These are phyloP conservation scores for Agastache rugosa DNA, from an alignment of 257 asterid genomes.

Conservation along the genomic window DNA sequence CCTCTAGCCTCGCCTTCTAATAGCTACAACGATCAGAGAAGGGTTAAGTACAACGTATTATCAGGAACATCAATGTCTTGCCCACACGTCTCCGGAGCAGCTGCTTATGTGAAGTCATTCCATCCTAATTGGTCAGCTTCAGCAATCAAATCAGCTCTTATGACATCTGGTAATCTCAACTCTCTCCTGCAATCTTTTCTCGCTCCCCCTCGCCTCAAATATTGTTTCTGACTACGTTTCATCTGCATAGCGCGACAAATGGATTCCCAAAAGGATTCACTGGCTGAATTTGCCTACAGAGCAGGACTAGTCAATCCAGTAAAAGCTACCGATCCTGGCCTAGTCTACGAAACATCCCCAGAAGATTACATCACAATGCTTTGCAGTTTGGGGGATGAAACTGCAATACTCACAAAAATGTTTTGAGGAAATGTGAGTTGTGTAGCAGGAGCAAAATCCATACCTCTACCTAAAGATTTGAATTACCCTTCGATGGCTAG, in stretches of 20 bases:
- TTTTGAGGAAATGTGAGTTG: constrained; percentile 21
- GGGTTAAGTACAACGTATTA: constrained; percentile 11
- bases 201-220: not conserved
- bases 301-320: constrained; percentile 34
- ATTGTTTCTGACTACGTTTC: not conserved
- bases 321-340: constrained; percentile 38
- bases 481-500: constrained; percentile 35
- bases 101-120: constrained; percentile 35
- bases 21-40: not conserved
- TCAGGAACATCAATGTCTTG: constrained; percentile 44
- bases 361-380: constrained; percentile 32
- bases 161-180: constrained; percentile 35
- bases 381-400: constrained; percentile 22
- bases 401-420: not conserved
- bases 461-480: not conserved
- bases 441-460: not conserved
- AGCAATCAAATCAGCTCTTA: constrained; percentile 44
- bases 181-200: not conserved
- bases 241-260: constrained; percentile 27
- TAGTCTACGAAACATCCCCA: constrained; percentile 33
- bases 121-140: constrained; percentile 42
- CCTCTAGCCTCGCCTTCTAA: constrained; percentile 17
- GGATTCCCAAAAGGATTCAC: constrained; percentile 22
- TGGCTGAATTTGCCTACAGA: constrained; percentile 35
- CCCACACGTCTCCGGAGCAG: constrained; percentile 40